Evolutionary conservation across 495 filamentous ascomycete species (phyloP).

Genomic region (Penicillium tannophilum): DNA sequence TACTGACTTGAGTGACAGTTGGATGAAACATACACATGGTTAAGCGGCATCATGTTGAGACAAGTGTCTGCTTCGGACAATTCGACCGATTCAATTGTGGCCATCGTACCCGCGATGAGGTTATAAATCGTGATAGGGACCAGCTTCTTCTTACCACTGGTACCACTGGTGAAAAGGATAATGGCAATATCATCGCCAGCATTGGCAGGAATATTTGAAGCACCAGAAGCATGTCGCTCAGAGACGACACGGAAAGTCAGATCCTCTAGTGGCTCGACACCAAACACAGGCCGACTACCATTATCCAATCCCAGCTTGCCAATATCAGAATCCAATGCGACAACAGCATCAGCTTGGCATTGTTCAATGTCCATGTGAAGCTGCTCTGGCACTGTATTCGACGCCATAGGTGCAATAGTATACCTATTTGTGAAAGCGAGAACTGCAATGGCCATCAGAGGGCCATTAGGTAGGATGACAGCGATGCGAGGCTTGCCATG

Average conservation of each 20-base stretch:
- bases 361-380: constrained; percentile 23
- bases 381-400: constrained; percentile 24
- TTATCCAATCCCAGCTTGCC: constrained; percentile 19
- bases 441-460: constrained; percentile 19
- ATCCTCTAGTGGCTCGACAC: constrained; percentile 17
- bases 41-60: constrained; percentile 52
- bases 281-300: constrained; percentile 20
- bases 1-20: background rate
- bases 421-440: constrained; percentile 23
- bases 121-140: constrained; percentile 42
- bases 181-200: constrained; percentile 37
- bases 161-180: constrained; percentile 50
- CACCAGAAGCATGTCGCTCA: constrained; percentile 1
- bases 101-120: constrained; percentile 38
- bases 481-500: constrained; percentile 25
- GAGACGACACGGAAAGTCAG: constrained; percentile 22
- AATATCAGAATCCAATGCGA: constrained; percentile 24
- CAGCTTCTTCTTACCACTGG: constrained; percentile 48
- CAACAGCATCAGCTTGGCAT: constrained; percentile 23
- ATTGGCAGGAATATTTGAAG: constrained; percentile 10
- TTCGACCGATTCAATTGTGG: constrained; percentile 44
- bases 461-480: constrained; percentile 25
- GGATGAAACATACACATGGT: constrained; percentile 38
- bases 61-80: constrained; percentile 37
- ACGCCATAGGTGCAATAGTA: constrained; percentile 26